Conservation (phyloP, 2,329 filamentous ascomycete genomes). For the Drechmeria coniospora region DNA sequence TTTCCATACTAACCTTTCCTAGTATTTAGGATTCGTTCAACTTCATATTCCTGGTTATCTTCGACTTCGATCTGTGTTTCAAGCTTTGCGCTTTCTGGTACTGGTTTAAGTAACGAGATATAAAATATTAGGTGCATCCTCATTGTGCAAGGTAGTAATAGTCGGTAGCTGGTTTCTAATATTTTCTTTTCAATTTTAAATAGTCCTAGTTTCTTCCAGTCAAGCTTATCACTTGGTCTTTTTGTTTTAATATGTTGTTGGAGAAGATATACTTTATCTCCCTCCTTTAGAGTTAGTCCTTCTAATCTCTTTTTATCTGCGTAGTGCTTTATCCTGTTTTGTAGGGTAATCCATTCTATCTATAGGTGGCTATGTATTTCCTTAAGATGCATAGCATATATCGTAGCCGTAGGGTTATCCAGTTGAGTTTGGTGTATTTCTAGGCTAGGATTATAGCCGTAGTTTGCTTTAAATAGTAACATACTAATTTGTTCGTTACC, state of each 20-base stretch:
- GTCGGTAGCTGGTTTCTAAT: conserved; percentile 7
- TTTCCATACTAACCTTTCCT: background rate
- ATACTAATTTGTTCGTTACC: no score
- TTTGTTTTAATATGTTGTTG: conserved; percentile 7
- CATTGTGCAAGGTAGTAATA: conserved; percentile 4
- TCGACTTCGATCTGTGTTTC: conserved; percentile 2
- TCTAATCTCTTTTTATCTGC: conserved; percentile 6
- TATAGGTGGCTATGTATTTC: no score
- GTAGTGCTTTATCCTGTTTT: no score
- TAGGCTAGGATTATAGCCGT: no score
- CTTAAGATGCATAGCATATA: no score
- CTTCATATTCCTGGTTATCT: conserved; percentile 3
- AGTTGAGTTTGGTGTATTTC: no score
- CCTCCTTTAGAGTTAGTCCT: conserved; percentile 4
- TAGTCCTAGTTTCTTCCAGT: conserved; percentile 8
- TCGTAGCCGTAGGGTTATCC: no score
- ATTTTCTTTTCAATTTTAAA: conserved; percentile 7
- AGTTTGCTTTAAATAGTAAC: no score
- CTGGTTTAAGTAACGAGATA: conserved; percentile 7
- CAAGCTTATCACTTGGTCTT: conserved; percentile 5
- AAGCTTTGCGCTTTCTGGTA: conserved; percentile 3
- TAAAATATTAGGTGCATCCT: conserved; percentile 8
- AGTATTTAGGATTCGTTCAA: conserved; percentile 1
- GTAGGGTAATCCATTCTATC: no score
- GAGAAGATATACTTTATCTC: conserved; percentile 7